Evolutionary conservation across 306 rosid species (phyloP).

Genomic region (Citrullus colocynthis): DNA sequence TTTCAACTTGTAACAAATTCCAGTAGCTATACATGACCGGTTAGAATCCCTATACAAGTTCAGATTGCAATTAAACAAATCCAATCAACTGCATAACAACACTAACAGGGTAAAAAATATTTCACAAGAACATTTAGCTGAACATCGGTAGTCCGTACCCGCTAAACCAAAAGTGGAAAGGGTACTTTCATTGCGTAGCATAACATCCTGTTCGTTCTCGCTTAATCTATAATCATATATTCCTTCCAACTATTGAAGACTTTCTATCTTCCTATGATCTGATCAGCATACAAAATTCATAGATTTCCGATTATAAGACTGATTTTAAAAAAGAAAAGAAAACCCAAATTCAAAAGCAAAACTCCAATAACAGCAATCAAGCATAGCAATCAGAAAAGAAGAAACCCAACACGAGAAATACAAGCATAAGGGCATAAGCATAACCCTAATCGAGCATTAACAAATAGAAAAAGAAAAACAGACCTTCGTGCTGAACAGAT

Average conservation of each 20-base stretch:
- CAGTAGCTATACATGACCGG: not conserved
- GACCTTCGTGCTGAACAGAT: conserved; percentile 96
- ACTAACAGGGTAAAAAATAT: not conserved
- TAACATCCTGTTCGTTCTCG: not conserved
- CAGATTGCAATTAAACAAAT: not conserved
- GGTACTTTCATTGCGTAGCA: not conserved
- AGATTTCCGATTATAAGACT: not conserved
- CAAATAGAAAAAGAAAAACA: not conserved
- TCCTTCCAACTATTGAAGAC: not conserved
- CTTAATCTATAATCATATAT: not conserved
- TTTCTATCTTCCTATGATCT: not conserved
- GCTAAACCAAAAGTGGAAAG: not conserved
- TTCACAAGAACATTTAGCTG: not conserved
- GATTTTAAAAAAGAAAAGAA: not conserved
- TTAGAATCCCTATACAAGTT: not conserved
- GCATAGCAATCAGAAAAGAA: not conserved
- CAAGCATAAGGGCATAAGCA: not conserved
- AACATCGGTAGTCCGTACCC: not conserved
- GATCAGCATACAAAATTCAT: not conserved
- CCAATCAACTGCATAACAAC: not conserved
- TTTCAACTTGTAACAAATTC: not conserved
- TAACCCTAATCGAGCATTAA: not conserved
- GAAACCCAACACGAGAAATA: not conserved
- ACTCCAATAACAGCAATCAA: not conserved
- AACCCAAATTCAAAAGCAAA: not conserved